These are phyloP conservation scores for Alternaria metachromatica DNA, from an alignment of 2,329 filamentous ascomycete genomes.

Conservation along the genomic window DNA sequence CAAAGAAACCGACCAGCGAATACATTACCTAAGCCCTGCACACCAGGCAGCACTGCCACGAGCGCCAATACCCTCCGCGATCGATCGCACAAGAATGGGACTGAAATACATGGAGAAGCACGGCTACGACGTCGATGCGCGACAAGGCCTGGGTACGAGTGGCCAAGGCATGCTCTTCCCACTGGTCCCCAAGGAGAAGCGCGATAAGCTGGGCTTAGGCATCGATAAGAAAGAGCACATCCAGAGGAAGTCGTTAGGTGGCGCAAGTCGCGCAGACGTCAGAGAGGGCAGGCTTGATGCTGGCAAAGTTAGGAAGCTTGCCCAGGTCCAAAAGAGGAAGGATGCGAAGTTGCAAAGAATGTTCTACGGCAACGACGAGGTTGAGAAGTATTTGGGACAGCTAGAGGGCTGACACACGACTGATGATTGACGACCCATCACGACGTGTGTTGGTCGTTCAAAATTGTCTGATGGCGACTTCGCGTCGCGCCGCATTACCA, in stretches of 20 bases:
- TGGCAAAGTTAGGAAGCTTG: constrained; percentile 70
- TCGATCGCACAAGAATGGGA: constrained; percentile 75
- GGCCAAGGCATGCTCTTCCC: constrained; percentile 77
- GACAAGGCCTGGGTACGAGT: constrained; percentile 72
- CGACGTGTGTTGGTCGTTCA: not conserved
- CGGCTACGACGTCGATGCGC: constrained; percentile 77
- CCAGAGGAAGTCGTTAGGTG: constrained; percentile 48
- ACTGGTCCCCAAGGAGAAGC: constrained; percentile 74
- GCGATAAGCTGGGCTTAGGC: constrained; percentile 77
- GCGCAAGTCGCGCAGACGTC: constrained; percentile 44
- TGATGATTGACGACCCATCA: not conserved
- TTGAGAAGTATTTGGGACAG: constrained; percentile 73
- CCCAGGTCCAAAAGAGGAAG: constrained; percentile 67
- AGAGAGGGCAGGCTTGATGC: constrained; percentile 63
- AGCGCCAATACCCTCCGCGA: constrained; percentile 73
- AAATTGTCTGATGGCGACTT: not conserved
- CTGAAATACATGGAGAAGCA: constrained; percentile 69
- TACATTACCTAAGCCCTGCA: constrained; percentile 66
- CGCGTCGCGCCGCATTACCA: not conserved
- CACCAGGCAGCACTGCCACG: constrained; percentile 75
- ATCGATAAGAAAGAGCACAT: constrained; percentile 51
- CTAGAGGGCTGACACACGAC: constrained; percentile 7
- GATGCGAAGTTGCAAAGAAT: constrained; percentile 70
- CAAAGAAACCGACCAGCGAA: constrained; percentile 30
- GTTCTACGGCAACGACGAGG: constrained; percentile 77